A percentile compares a stretch with the other conserved stretches of the same genome.
These are phyloP conservation scores for Ganoderma lucidum DNA, from an alignment of 1,284 basidiomycete genomes.

Conservation along the genomic window DNA sequence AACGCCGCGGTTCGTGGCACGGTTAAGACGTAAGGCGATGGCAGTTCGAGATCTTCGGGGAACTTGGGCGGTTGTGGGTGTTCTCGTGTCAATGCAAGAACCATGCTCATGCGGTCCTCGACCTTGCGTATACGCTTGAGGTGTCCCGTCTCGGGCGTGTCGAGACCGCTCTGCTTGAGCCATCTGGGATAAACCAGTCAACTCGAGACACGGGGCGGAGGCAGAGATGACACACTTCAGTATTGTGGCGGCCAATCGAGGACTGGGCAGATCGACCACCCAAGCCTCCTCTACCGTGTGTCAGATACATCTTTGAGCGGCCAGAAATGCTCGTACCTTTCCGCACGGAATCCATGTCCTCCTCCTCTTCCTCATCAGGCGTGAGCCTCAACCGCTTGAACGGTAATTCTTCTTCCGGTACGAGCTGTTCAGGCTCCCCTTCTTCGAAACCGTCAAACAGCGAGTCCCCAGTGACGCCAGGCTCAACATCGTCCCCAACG, in stretches of 20 bases:
- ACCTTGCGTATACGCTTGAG: conserved; percentile 81
- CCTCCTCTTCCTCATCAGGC: conserved; percentile 57
- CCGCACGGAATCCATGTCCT: conserved; percentile 59
- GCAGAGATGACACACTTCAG: conserved; percentile 59
- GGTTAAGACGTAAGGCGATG: conserved; percentile 58
- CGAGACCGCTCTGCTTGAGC: conserved; percentile 67
- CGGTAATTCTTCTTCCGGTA: conserved; percentile 65
- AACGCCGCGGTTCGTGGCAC: conserved; percentile 82
- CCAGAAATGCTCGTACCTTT: conserved; percentile 50
- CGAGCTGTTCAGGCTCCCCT: conserved; percentile 53
- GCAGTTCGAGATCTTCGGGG: conserved; percentile 45
- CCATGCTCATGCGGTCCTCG: conserved; percentile 55
- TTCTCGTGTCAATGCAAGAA: conserved; percentile 51
- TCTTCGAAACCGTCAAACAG: conserved; percentile 17
- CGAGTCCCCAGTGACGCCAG: background rate
- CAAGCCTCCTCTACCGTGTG: conserved; percentile 63
- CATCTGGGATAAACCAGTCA: conserved; percentile 54
- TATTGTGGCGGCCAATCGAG: conserved; percentile 65
- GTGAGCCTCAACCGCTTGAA: conserved; percentile 66
- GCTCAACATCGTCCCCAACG: conserved; percentile 36
- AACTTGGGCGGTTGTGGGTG: conserved; percentile 37
- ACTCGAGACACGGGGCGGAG: background rate
- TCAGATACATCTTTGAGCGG: background rate
- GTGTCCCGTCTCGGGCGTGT: conserved; percentile 70
- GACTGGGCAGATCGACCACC: conserved; percentile 86